Conservation (phyloP, 495 filamentous ascomycete genomes). For the Talaromyces nanjingensis region DNA sequence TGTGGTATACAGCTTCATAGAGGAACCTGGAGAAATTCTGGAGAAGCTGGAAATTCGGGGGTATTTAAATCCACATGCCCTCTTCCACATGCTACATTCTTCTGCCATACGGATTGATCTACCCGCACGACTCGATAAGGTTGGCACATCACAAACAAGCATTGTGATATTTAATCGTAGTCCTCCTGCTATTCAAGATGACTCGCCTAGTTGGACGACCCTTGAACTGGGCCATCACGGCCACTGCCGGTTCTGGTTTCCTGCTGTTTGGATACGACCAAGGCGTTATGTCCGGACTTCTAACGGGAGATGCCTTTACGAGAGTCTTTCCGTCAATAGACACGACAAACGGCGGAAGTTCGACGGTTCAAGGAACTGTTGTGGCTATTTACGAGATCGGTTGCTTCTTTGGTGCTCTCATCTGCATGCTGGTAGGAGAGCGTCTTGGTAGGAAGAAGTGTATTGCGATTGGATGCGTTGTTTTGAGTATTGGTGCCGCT, state of each 20-base stretch:
- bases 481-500: conserved; percentile 50
- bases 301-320: conserved; percentile 26
- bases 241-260: conserved; percentile 34
- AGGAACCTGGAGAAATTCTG: too few species aligned
- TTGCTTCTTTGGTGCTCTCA: conserved; percentile 51
- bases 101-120: too few species aligned
- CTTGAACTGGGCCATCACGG: conserved; percentile 27
- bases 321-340: conserved; percentile 27
- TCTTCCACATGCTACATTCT: too few species aligned
- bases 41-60: too few species aligned
- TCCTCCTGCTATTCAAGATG: conserved; percentile 9
- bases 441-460: conserved; percentile 46
- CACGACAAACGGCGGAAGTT: conserved; percentile 24
- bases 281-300: conserved; percentile 35
- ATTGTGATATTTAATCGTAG: too few species aligned
- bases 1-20: too few species aligned
- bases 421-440: conserved; percentile 43
- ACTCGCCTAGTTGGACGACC: conserved; percentile 22
- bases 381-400: conserved; percentile 39
- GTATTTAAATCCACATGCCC: too few species aligned
- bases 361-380: conserved; percentile 29
- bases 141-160: too few species aligned
- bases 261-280: conserved; percentile 41
- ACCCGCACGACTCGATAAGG: too few species aligned
- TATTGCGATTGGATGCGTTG: conserved; percentile 42